A percentile compares a stretch with the other conserved stretches of the same genome.
phyloP scores from a whole-genome alignment of 1,139 yeast species.

The Neolecta irregularis region DNA sequence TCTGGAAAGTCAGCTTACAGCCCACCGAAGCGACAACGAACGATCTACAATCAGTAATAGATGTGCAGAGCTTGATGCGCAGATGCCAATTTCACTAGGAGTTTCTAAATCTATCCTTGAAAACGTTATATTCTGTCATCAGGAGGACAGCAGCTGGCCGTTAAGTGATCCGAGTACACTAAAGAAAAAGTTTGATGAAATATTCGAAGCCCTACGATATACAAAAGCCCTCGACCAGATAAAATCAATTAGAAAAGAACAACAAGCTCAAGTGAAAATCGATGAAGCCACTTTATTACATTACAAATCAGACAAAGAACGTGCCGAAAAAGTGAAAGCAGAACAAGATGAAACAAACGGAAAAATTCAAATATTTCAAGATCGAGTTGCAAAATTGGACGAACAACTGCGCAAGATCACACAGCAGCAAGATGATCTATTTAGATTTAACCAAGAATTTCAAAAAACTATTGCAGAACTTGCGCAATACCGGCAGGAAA shows the following conservation, averaged over 20 bases:
- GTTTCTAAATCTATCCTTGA: slow-evolving; percentile 79
- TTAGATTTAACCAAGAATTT: slow-evolving; percentile 66
- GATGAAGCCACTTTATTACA: slow-evolving; percentile 67
- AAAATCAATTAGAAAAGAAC: slow-evolving; percentile 61
- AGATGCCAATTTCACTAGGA: slow-evolving; percentile 70
- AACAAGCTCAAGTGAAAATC: slow-evolving; percentile 56
- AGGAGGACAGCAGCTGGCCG: slow-evolving; percentile 96
- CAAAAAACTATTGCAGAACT: slow-evolving; percentile 53
- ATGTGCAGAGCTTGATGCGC: slow-evolving; percentile 69
- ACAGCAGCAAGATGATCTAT: slow-evolving; percentile 44
- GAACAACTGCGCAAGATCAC: slow-evolving; percentile 38
- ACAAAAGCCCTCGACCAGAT: slow-evolving; percentile 72
- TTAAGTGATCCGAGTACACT: slow-evolving; percentile 76
- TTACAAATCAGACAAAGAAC: slow-evolving; percentile 51
- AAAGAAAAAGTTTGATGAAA: slow-evolving; percentile 89
- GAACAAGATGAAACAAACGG: slow-evolving; percentile 33
- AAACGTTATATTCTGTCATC: slow-evolving; percentile 92
- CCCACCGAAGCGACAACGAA: slow-evolving; percentile 48
- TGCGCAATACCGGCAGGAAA: slow-evolving; percentile 41
- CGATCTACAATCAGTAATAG: slow-evolving; percentile 66
- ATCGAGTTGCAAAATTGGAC: slow-evolving; percentile 38
- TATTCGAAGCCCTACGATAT: slow-evolving; percentile 85
- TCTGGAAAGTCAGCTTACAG: slow-evolving; percentile 63
- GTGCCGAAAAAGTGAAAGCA: slow-evolving; percentile 46
- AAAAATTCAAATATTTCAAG: slow-evolving; percentile 33